Evolutionary conservation across 2,329 filamentous ascomycete genomes (phyloP).

Genomic region (Aspergillus aculeatus): DNA sequence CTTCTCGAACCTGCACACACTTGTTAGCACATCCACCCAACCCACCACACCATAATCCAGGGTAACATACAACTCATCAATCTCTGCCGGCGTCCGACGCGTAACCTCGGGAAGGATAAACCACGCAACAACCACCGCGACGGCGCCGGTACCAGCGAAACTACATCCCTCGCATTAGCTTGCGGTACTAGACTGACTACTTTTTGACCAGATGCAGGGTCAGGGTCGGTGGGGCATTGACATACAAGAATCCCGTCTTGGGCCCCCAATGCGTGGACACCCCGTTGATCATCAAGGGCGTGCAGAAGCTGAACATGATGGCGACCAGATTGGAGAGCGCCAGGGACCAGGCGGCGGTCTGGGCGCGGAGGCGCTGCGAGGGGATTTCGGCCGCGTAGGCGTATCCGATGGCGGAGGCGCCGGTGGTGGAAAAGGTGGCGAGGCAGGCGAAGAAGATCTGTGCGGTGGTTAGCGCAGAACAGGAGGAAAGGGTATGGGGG

Average conservation of each 20-base stretch:
- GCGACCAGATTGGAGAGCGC: conserved; percentile 42
- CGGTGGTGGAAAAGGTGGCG: conserved; percentile 44
- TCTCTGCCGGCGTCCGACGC: conserved; percentile 48
- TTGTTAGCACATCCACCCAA: background rate
- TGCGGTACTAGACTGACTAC: no score
- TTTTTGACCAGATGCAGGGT: no score
- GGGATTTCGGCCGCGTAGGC: conserved; percentile 46
- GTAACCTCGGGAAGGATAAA: conserved; percentile 55
- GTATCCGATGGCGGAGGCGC: conserved; percentile 45
- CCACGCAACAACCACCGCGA: conserved; percentile 41
- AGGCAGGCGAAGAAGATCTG: conserved; percentile 46
- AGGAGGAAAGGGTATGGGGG: background rate
- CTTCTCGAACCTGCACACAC: conserved; percentile 33
- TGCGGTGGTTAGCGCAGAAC: rapidly evolving
- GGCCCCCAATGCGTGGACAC: conserved; percentile 41
- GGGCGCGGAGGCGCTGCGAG: conserved; percentile 42
- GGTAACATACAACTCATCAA: conserved; percentile 43
- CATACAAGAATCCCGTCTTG: conserved; percentile 48
- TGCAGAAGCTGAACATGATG: conserved; percentile 49
- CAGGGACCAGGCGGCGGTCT: conserved; percentile 41
- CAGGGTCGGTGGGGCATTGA: background rate
- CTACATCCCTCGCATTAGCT: conserved; percentile 21
- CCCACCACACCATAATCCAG: background rate
- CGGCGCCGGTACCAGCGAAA: conserved; percentile 34
- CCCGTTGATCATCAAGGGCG: conserved; percentile 48